Conservation (phyloP, 306 rosid genomes). For the Bauhinia variegata region DNA sequence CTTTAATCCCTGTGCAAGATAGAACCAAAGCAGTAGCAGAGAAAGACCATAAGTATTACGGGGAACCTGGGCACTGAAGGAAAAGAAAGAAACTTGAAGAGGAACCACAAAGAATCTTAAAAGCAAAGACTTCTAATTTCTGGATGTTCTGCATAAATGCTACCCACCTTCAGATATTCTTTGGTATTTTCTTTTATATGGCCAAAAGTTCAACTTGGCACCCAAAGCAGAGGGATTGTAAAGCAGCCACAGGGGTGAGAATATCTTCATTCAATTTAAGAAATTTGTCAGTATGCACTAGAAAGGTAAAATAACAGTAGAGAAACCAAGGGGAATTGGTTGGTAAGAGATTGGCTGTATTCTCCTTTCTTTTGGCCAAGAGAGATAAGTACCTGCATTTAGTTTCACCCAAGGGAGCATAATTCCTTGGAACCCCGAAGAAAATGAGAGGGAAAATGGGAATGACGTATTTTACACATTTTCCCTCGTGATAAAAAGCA, state of each 20-base stretch:
- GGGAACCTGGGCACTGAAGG: conserved; percentile 26
- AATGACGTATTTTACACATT: too few relatives aligned
- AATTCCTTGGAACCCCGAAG: background rate
- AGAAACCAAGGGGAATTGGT: conserved; percentile 5
- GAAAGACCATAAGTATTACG: conserved; percentile 5
- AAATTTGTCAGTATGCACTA: conserved; percentile 12
- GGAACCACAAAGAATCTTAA: background rate
- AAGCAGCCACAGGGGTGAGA: conserved; percentile 4
- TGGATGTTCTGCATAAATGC: conserved; percentile 21
- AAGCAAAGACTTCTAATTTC: background rate
- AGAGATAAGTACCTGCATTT: background rate
- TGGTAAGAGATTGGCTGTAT: background rate
- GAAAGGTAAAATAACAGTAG: background rate
- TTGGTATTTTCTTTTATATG: background rate
- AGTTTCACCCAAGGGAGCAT: too few relatives aligned
- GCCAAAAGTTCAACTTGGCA: background rate
- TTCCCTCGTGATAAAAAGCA: background rate
- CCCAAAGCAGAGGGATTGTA: background rate
- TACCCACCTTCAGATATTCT: background rate
- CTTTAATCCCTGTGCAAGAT: background rate
- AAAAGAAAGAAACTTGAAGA: conserved; percentile 9
- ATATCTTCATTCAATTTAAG: background rate
- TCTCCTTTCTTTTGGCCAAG: too few relatives aligned
- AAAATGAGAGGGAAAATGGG: background rate
- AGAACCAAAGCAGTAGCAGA: conserved; percentile 14